Evolutionary conservation across 1,284 basidiomycete genomes (phyloP), one percentile per base, ranked within the genome.

Genomic region (Irpex rosettiformis): DNA sequence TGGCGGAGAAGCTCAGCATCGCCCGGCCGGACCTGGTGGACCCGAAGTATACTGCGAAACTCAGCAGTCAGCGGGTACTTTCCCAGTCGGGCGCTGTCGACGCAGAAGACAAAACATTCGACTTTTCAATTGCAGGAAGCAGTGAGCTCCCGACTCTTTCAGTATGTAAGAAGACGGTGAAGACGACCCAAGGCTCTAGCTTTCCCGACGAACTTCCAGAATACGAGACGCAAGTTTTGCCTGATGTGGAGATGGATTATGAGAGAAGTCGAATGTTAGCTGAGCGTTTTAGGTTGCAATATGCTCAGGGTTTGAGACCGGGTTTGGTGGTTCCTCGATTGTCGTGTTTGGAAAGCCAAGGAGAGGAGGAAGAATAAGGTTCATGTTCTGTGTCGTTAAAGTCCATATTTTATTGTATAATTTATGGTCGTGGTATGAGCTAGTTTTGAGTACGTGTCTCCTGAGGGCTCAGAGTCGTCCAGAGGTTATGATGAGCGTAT

Each of bases 261-360:
- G 60, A 64, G 21, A 58, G 52, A 16, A 58, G 48, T 5, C 45
- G 56, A 18, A 22, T 57, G 53, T n/a, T 65, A 10, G 59, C 59
- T n/a, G 58, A 63, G 16, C 53, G 40, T 33, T 67, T 67, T 58
- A 64, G 54, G 30, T 53, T 43, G 29, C 54, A 62, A 49, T 40
- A 67, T 13, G 66, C 62, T 40, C 57, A 55, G 27, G 67, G 68
- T 8, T 25, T 56, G 18, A 59, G 65, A 24, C 66, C 68, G 8
- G 66, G 65, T 10, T 30, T 61, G 21, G 66, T 68, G 29, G 61
- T 70, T 11, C 69, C 69, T 1, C 56, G 64, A 0, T 58, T 70
- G 55, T 33, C 55, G 16, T 69, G 68, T 45, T 58, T 69, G 5
- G 65, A 68, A 30, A 70, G 69, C 52, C 69, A 70, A 53, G 45